Evolutionary conservation across 768 basidiomycete species (phyloP).

Genomic region (Xerocomellus amylosporus): DNA sequence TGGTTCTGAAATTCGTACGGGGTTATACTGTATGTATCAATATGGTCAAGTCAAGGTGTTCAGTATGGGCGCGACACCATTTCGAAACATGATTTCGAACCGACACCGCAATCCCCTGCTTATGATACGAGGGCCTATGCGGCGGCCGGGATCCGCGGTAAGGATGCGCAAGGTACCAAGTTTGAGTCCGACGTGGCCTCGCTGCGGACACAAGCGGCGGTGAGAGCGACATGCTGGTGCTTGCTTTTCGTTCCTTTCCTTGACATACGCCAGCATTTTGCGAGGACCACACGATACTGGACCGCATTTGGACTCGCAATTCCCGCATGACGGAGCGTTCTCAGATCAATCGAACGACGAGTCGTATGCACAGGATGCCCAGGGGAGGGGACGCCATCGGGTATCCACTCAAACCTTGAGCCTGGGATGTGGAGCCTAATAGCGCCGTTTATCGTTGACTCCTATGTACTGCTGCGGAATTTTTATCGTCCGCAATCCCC

Average conservation of each 20-base stretch:
- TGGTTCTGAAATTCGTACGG: slow-evolving; percentile 4
- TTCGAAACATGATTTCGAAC: background rate
- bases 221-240: background rate
- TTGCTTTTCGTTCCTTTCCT: slow-evolving; percentile 4
- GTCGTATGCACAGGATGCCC: slow-evolving; percentile 9
- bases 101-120: slow-evolving; percentile 13
- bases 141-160: slow-evolving; percentile 18
- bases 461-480: slow-evolving; percentile 10
- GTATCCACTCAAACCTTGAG: slow-evolving; percentile 6
- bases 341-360: slow-evolving; percentile 5
- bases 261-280: slow-evolving; percentile 9
- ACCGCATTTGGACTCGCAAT: slow-evolving; percentile 15
- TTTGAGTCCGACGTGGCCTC: slow-evolving; percentile 13
- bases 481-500: slow-evolving; percentile 3
- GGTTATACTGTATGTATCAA: background rate
- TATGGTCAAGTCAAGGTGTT: slow-evolving; percentile 6
- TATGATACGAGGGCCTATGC: background rate
- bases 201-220: slow-evolving; percentile 1
- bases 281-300: slow-evolving; percentile 6
- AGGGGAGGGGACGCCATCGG: slow-evolving; percentile 11
- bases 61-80: background rate
- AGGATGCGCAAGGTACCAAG: slow-evolving; percentile 10
- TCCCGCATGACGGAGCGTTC: slow-evolving; percentile 3
- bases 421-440: slow-evolving; percentile 8
- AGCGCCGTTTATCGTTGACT: slow-evolving; percentile 12